Percentiles rank a stretch among this genome's conserved stretches.
Conservation (phyloP, 2,329 filamentous ascomycete species). For the Zasmidium angulare region DNA sequence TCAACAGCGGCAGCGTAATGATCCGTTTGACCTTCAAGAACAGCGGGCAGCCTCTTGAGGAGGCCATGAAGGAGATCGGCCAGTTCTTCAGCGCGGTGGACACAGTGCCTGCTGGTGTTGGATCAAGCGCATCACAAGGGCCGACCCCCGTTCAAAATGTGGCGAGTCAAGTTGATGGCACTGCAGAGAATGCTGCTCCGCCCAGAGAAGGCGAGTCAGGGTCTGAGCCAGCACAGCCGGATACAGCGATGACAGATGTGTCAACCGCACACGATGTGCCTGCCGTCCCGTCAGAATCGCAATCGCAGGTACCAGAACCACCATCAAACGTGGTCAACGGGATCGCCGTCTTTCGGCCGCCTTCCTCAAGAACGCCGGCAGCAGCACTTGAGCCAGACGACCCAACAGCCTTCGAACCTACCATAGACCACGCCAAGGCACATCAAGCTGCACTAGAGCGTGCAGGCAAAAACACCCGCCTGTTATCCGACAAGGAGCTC, state of each 20-base stretch:
- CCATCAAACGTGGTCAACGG: constrained; percentile 27
- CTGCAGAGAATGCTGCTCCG: constrained; percentile 23
- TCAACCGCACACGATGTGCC: constrained; percentile 27
- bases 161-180: constrained; percentile 24
- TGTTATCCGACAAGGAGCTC: constrained; percentile 80
- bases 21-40: constrained; percentile 74
- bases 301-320: constrained; percentile 8
- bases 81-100: constrained; percentile 64
- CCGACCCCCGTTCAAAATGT: constrained; percentile 12
- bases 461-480: constrained; percentile 68
- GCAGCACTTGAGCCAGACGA: constrained; percentile 67
- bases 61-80: constrained; percentile 79
- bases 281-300: constrained; percentile 30
- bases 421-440: constrained; percentile 71
- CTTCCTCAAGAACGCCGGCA: constrained; percentile 69
- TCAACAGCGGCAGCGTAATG: constrained; percentile 79
- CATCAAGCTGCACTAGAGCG: constrained; percentile 68
- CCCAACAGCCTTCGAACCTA: constrained; percentile 75
- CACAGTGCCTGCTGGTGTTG: constrained; percentile 26
- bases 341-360: constrained; percentile 68
- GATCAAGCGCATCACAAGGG: constrained; percentile 6
- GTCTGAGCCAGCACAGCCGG: constrained; percentile 28
- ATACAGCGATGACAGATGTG: constrained; percentile 23
- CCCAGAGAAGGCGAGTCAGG: constrained; percentile 24
- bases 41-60: constrained; percentile 76